These are phyloP conservation scores for Scenedesmus sp. DNA, from an alignment of 163 green algal species.

Conservation along the genomic window DNA sequence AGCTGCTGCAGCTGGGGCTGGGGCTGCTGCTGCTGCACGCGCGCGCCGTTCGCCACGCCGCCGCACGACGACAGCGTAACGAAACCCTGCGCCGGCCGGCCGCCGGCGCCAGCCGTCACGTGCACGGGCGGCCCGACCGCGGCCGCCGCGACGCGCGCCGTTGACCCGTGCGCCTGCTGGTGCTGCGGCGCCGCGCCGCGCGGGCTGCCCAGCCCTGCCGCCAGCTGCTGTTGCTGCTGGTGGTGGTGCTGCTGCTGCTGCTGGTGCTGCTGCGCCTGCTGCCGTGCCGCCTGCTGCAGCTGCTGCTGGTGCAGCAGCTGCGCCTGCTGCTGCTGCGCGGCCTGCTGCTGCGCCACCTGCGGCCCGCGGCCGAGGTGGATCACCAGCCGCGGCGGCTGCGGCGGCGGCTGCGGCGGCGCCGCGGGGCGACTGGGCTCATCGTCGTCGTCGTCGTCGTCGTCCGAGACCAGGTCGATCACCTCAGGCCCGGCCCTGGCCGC, in stretches of 20 bases:
- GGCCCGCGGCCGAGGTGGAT: background rate
- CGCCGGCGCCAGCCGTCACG: background rate
- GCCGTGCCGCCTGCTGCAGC: background rate
- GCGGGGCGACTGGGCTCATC: no score
- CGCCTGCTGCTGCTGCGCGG: background rate
- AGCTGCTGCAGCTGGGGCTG: background rate
- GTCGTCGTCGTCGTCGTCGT: background rate
- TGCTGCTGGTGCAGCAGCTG: background rate
- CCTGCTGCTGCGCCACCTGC: no score
- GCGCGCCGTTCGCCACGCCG: no score
- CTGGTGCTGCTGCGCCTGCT: background rate
- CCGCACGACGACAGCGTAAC: no score
- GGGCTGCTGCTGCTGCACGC: background rate
- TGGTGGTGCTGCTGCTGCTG: background rate
- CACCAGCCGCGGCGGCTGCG: background rate
- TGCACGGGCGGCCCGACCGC: no score
- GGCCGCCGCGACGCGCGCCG: no score
- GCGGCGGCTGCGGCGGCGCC: background rate
- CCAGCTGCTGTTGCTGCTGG: background rate
- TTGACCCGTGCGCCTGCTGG: no score
- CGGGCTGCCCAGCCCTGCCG: no score
- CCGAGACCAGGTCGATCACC: background rate
- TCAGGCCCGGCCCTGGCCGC: no score
- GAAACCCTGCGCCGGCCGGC: slow-evolving; percentile 6
- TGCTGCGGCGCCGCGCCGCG: no score